Evolutionary conservation across 202 grass and related monocot genomes (phyloP).

Genomic region (Carex arenaria): DNA sequence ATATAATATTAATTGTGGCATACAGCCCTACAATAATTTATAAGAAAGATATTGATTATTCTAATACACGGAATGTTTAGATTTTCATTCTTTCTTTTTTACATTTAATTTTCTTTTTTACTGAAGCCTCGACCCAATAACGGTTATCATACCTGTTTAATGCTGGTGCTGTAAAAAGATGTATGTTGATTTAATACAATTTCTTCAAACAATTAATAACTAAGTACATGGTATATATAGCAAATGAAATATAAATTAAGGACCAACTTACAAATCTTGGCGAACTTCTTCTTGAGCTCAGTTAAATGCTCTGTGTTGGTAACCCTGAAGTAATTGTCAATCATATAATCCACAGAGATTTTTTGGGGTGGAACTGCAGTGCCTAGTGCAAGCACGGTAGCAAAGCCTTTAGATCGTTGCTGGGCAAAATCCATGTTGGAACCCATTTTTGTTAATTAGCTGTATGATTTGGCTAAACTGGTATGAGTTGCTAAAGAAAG

Average conservation of each 20-base stretch:
- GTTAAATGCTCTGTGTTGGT: too few relatives aligned
- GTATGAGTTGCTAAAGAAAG: not conserved
- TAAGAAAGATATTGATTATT: not conserved
- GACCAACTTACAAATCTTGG: too few relatives aligned
- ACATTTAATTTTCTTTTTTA: not conserved
- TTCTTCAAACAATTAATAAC: not conserved
- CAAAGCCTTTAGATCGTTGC: too few relatives aligned
- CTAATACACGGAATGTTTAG: not conserved
- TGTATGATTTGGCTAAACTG: not conserved
- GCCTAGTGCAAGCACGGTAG: too few relatives aligned
- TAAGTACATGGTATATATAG: not conserved
- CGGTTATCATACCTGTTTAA: not conserved
- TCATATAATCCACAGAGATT: too few relatives aligned
- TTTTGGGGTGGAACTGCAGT: too few relatives aligned
- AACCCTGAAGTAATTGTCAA: too few relatives aligned
- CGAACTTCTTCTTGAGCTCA: too few relatives aligned
- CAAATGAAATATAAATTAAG: too few relatives aligned
- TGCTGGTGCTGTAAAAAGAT: not conserved
- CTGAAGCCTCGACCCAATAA: not conserved
- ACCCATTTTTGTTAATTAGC: not conserved
- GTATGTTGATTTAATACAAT: not conserved
- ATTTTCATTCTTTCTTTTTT: not conserved
- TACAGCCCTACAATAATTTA: not conserved
- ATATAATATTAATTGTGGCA: not conserved
- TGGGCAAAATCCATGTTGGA: too few relatives aligned